These are phyloP conservation scores for Saccharomyces kudriavzevii DNA, from an alignment of 805 yeast species.

Conservation along the genomic window DNA sequence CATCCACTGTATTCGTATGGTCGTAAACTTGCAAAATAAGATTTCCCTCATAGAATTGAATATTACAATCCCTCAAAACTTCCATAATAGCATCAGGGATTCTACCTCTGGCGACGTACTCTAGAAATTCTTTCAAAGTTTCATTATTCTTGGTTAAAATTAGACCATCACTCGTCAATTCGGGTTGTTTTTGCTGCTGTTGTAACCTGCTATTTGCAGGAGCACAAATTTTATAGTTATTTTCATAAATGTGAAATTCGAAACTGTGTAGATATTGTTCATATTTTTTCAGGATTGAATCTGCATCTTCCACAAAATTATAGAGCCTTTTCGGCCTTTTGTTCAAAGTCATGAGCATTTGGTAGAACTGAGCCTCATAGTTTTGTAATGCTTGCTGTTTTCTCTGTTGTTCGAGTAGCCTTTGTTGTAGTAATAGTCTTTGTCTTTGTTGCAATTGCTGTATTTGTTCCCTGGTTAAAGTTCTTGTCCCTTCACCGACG, in stretches of 20 bases:
- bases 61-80: constrained; percentile 77
- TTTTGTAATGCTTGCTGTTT: constrained; percentile 37
- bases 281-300: constrained; percentile 67
- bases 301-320: constrained; percentile 62
- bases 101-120: constrained; percentile 69
- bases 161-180: constrained; percentile 50
- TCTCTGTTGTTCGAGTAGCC: constrained; percentile 20
- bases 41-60: constrained; percentile 83
- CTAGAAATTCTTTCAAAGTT: constrained; percentile 68
- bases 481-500: constrained; percentile 16
- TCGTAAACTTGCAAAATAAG: constrained; percentile 80
- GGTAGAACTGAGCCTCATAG: constrained; percentile 36
- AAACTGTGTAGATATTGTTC: constrained; percentile 71
- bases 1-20: constrained; percentile 49
- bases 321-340: constrained; percentile 39
- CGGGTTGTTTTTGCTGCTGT: constrained; percentile 31
- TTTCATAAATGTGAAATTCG: constrained; percentile 84
- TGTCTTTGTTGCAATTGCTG: constrained; percentile 26
- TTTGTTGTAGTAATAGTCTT: constrained; percentile 30
- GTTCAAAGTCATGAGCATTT: constrained; percentile 27
- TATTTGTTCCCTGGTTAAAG: constrained; percentile 7
- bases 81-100: constrained; percentile 88
- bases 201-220: constrained; percentile 37
- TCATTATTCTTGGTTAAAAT: constrained; percentile 69
- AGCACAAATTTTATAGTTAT: constrained; percentile 84